Conservation (phyloP, 139 green algal genomes). For the Coelastrella sp. region DNA sequence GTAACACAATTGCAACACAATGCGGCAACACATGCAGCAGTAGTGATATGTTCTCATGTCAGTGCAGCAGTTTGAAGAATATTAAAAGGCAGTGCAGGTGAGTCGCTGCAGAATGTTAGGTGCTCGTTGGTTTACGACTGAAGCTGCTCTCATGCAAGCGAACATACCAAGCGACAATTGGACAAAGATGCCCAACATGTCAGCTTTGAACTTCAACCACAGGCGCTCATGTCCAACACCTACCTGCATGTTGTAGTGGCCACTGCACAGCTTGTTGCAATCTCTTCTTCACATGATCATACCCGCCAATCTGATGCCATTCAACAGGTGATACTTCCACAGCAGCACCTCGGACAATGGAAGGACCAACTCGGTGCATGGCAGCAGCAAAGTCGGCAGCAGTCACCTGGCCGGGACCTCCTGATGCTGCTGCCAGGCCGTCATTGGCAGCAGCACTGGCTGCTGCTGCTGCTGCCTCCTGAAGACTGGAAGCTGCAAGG, state of each 20-base stretch:
- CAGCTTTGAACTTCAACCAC: too few relatives aligned
- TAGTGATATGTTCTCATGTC: background rate
- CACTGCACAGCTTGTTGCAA: conserved; percentile 87
- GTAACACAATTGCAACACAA: too few relatives aligned
- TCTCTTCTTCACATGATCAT: conserved; percentile 78
- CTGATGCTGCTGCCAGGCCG: conserved; percentile 25
- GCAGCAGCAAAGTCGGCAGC: conserved; percentile 67
- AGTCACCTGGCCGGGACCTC: conserved; percentile 10
- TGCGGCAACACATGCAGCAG: background rate
- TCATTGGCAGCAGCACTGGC: background rate
- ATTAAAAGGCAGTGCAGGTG: too few relatives aligned
- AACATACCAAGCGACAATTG: too few relatives aligned
- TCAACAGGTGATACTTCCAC: conserved; percentile 63
- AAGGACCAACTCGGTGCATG: conserved; percentile 71
- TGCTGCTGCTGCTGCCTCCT: background rate
- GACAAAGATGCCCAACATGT: too few relatives aligned
- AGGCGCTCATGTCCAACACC: background rate
- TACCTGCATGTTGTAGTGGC: conserved; percentile 75
- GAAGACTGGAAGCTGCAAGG: background rate
- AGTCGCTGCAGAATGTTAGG: too few relatives aligned
- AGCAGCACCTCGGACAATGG: conserved; percentile 67
- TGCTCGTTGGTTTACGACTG: too few relatives aligned
- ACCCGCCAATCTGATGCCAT: conserved; percentile 76
- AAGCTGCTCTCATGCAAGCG: too few relatives aligned
- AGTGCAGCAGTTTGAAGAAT: too few relatives aligned